These are phyloP conservation scores for Cladosporium sp. DNA, from an alignment of 2,329 filamentous ascomycete species.

Conservation along the genomic window DNA sequence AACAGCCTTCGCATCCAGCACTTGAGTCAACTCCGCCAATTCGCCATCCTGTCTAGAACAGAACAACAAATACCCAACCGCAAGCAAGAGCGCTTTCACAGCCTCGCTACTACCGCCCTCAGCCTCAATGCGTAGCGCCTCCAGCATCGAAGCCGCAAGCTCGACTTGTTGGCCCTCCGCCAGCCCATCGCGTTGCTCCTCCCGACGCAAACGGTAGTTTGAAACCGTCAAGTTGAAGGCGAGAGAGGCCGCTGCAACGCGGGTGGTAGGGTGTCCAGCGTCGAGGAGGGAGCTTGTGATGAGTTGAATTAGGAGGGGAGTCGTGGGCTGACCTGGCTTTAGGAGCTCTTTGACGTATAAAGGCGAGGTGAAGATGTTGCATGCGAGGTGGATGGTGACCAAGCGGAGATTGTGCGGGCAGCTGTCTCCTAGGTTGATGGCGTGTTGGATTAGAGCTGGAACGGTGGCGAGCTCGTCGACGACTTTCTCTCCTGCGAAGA, in stretches of 20 bases:
- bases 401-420: conserved; percentile 79
- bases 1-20: conserved; percentile 67
- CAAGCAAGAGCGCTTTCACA: conserved; percentile 69
- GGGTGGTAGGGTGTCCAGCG: conserved; percentile 64
- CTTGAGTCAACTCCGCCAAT: conserved; percentile 71
- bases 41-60: conserved; percentile 65
- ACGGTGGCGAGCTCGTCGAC: conserved; percentile 54
- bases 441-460: conserved; percentile 54
- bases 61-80: conserved; percentile 72
- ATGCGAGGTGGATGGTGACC: conserved; percentile 75
- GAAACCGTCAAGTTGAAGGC: conserved; percentile 75
- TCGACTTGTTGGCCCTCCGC: conserved; percentile 71
- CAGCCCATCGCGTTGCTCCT: conserved; percentile 54
- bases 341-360: conserved; percentile 55
- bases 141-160: conserved; percentile 72
- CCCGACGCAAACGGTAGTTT: conserved; percentile 61
- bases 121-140: conserved; percentile 58
- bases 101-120: conserved; percentile 50
- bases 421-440: conserved; percentile 51
- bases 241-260: conserved; percentile 76
- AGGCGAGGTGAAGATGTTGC: conserved; percentile 75
- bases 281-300: conserved; percentile 77
- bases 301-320: conserved; percentile 60
- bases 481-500: conserved; percentile 67
- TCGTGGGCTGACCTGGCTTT: conserved; percentile 33